Base-by-base conservation (phyloP, 352 stramenopile species). In the Phytophthora pistaciae region DNA sequence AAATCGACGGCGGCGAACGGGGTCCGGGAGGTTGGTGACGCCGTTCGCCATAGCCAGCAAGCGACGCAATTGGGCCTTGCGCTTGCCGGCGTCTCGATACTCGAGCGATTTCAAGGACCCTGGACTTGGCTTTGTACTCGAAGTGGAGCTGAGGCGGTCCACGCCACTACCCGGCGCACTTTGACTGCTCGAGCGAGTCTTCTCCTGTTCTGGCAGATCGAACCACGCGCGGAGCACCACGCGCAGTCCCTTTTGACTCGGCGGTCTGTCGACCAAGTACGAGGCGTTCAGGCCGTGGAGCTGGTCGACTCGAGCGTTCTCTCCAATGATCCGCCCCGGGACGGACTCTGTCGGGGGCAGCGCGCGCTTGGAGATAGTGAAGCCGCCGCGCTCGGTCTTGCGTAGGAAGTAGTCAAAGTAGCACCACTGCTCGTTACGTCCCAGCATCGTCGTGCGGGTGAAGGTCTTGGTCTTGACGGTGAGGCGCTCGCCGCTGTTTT, bases 1-100 rank as follows among this genome's bases (percentile, higher is more conserved):
- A 2, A 89, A 75, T 0, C 83, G 74, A 5, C 75, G 59, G 3
- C 80, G 78, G 5, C 74, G 78, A 7, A 91, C 66, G 27, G 89
- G 61, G 5, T 66, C 44, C 20, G 72, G 60, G 4, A 91, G 50
- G 7, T 59, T 59, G 0, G 77, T 72, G 18, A 84, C 56, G 25
- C 70, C 64, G 27, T 63, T 42, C 1, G 79, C 52, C 3, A 76
- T 46, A 5, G 64, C 55, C 9, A 64, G 62, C 20, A 75, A 25
- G 3, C 58, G 44, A 3, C 55, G 49, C 21, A 56, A 5, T 20
- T 56, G 49, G 3, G 49, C 20, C n/a, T 56, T 56, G n/a, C 33
- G 49, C 23, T 56, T 56, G 23, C 9, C 8, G 11, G 49, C 9
- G 18, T 56, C 49, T 56, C 23, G 5, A 33, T 25, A 56, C 7